Base-by-base conservation (phyloP, 257 asterid genomes). In the Salvia miltiorrhiza region DNA sequence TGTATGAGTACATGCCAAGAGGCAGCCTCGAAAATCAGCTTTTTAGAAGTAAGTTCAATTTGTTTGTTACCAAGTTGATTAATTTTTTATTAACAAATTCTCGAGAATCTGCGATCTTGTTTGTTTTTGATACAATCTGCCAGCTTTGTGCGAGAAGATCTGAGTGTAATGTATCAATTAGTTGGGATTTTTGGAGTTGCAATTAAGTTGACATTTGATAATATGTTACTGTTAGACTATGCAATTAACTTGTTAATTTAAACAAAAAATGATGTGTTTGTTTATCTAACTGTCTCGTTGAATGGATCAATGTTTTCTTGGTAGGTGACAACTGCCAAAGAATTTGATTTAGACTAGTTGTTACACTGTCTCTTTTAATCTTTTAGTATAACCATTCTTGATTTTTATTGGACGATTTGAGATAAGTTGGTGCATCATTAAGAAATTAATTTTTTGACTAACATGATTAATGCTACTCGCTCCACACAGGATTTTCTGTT, bases 21-120 rank as follows among this genome's bases (percentile, higher is more conserved):
- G 98, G 98, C 4, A 92, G 98, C 87, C 73, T 92, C 79, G 98
- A 92, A 73, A 92, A 86, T 77, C 98, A 92, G 35, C 93, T 92
- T 1, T 92, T 92, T 26, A 71, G 97, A 86, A 92, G 98, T 92
- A 86, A 5, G 97, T 65, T 48, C 4, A 37, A 35, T 33, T 33
- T 33, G 10, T 35, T 2, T 17, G 12, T 8, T 6, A 19, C 35
- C 35, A 30, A 30, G n/a, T n/a, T n/a, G n/a, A n/a, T n/a, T n/a
- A n/a, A n/a, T n/a, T n/a, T n/a, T n/a, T n/a, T n/a, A n/a, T n/a
- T n/a, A n/a, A n/a, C n/a, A n/a, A n/a, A n/a, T n/a, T n/a, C n/a
- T n/a, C n/a, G 2, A 3, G 1, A 24, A 16, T 48, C 7, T 2
- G 52, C 4, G 16, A 14, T 16, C 2, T 13, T 0, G 14, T 44